Percentiles rank a stretch among this genome's conserved stretches.
phyloP scores from a whole-genome alignment of 352 stramenopile species.

The Pythium insidiosum region DNA sequence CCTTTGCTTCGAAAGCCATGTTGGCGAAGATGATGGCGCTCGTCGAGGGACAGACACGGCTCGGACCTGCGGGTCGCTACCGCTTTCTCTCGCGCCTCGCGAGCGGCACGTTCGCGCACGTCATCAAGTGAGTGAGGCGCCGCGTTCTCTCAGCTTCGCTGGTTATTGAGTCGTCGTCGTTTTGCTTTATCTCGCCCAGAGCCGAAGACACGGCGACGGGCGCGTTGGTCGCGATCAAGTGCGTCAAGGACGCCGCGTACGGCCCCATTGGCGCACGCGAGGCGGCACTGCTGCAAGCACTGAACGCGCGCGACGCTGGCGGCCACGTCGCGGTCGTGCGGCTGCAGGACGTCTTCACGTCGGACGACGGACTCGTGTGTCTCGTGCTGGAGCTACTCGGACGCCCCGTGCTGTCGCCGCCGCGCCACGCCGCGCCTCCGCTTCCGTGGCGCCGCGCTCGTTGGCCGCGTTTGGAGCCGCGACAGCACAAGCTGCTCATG shows the following conservation, averaged over 20 bases:
- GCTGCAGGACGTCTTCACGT: constrained; percentile 45
- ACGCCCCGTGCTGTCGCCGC: no score
- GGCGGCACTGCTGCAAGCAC: constrained; percentile 25
- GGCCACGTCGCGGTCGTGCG: constrained; percentile 42
- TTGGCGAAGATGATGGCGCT: constrained; percentile 33
- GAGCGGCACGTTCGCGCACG: constrained; percentile 58
- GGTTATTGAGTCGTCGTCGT: no score
- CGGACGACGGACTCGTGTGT: constrained; percentile 43
- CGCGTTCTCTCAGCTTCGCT: no score
- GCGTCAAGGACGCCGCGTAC: constrained; percentile 32
- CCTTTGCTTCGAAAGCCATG: no score
- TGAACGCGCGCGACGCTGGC: constrained; percentile 28
- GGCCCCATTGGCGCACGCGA: constrained; percentile 56
- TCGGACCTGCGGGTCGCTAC: constrained; percentile 45
- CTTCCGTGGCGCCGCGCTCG: constrained; percentile 68
- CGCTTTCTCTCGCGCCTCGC: constrained; percentile 65
- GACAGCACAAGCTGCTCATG: constrained; percentile 58
- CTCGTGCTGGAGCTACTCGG: constrained; percentile 67
- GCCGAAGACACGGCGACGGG: constrained; percentile 33
- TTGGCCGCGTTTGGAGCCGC: constrained; percentile 57
- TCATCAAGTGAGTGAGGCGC: constrained; percentile 53
- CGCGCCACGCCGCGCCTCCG: no score
- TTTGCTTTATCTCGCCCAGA: no score
- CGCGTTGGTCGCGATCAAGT: constrained; percentile 63
- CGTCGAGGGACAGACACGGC: constrained; percentile 61